Evolutionary conservation across 169 alveolate species (phyloP).

Genomic region (Eimeria praecox): DNA sequence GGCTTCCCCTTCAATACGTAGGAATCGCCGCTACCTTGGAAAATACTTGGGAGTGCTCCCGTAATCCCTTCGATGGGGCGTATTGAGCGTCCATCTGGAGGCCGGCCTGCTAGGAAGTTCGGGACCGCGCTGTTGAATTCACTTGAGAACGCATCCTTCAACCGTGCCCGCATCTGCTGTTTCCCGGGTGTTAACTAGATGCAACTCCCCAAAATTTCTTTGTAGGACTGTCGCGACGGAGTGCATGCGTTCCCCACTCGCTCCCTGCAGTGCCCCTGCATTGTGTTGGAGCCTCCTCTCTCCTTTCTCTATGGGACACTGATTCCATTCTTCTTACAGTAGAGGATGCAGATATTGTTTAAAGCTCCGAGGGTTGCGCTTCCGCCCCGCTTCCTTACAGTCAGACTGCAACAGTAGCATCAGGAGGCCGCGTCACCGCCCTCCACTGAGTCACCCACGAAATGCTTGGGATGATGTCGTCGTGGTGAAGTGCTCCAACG

Average conservation of each 20-base stretch:
- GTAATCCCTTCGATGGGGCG: background rate
- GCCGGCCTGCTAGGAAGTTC: background rate
- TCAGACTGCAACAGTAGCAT: background rate
- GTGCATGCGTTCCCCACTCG: background rate
- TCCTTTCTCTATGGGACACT: background rate
- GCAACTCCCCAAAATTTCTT: background rate
- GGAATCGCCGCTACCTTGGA: background rate
- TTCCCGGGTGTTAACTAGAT: background rate
- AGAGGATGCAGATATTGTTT: no score
- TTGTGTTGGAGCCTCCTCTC: background rate
- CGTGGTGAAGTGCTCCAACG: background rate
- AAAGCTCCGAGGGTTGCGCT: background rate
- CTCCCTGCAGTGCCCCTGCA: background rate
- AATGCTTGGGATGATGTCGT: background rate
- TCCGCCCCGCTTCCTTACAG: background rate
- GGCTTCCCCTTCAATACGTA: background rate
- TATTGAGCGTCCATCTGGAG: background rate
- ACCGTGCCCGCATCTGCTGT: background rate
- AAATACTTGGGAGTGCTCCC: background rate
- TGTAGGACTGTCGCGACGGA: background rate
- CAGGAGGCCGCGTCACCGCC: background rate
- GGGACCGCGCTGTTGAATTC: background rate
- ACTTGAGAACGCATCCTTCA: background rate
- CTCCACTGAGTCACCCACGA: background rate
- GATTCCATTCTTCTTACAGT: background rate